Evolutionary conservation across 208 protist species (phyloP), one percentile per base, ranked within the genome.

Genomic region (Wallacemonas sp.): DNA sequence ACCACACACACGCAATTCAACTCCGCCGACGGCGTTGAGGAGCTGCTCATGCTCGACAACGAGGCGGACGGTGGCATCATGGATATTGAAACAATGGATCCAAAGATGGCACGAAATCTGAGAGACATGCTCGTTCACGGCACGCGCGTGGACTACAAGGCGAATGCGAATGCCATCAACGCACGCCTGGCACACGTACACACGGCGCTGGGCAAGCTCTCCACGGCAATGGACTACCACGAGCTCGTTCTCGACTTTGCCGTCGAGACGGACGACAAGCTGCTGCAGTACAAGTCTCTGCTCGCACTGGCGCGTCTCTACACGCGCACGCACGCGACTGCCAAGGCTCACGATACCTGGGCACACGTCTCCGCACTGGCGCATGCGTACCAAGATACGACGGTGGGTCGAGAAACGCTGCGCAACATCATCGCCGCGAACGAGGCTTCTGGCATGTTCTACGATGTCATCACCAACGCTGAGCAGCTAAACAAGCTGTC

Each of bases 341-440:
- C 66, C 17, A 82, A 86, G 46, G 85, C 82, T 19, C 83, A 72
- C 1, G 79, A 83, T 17, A 68, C 81, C 32, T 95, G 90, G 87
- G 78, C 79, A 54, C 79, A 79, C 62, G 87, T 95, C 32, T 92
- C 85, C 63, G 81, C 73, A 6, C 77, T 93, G 3, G 90, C 90
- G 19, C 78, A 85, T 60, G 69, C 82, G 63, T 95, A 93, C 73
- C 83, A 91, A 54, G 90, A 95, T 72, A 71, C 73, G 55, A 87
- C 92, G 50, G 87, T 92, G 24, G 79, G 79, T 27, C 82, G 90
- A 30, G 84, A 93, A 66, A 95, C 90, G n/a, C 89, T 75, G 69
- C 84, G 87, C 46, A 92, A 92, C 71, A 88, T 95, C 45, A 73
- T 95, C 45, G 65, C 74, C 27, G 84, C 69, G 22, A 80, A 93